A percentile compares a stretch with the other conserved stretches of the same genome.
These are phyloP conservation scores for Boletus vermiculosoides DNA, from an alignment of 768 basidiomycete genomes.

Conservation along the genomic window DNA sequence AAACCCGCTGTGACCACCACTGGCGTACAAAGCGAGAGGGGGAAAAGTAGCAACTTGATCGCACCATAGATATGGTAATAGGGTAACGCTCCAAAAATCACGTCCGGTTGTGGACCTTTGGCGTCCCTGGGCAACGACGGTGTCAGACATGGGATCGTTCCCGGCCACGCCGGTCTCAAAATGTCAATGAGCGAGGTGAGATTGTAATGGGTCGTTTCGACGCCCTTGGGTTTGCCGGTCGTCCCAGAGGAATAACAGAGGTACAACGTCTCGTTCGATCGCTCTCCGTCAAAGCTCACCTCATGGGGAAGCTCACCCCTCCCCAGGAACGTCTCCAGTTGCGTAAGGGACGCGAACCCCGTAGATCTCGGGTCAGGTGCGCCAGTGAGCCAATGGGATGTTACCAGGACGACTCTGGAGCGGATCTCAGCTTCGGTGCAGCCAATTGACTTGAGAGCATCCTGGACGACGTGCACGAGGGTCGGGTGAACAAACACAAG, in stretches of 20 bases:
- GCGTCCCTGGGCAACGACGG: slow-evolving; percentile 6
- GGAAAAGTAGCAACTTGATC: slow-evolving; percentile 61
- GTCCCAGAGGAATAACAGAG: slow-evolving; percentile 71
- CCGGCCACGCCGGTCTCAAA: slow-evolving; percentile 44
- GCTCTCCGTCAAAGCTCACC: slow-evolving; percentile 51
- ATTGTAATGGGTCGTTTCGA: slow-evolving; percentile 69
- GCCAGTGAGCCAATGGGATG: slow-evolving; percentile 44
- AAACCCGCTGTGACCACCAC: slow-evolving; percentile 65
- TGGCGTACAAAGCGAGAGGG: slow-evolving; percentile 48
- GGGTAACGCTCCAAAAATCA: slow-evolving; percentile 63
- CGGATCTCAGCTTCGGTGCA: slow-evolving; percentile 47
- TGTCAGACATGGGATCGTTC: slow-evolving; percentile 30
- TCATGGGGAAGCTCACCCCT: slow-evolving; percentile 50
- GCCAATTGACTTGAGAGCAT: slow-evolving; percentile 54
- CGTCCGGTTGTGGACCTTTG: slow-evolving; percentile 35
- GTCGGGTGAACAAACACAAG: slow-evolving; percentile 66
- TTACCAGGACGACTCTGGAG: slow-evolving; percentile 56
- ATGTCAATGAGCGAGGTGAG: slow-evolving; percentile 59
- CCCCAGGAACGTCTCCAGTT: slow-evolving; percentile 50
- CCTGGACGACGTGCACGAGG: slow-evolving; percentile 50
- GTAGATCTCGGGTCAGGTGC: slow-evolving; percentile 30
- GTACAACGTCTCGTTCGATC: slow-evolving; percentile 57
- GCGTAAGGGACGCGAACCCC: slow-evolving; percentile 37
- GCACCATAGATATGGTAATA: slow-evolving; percentile 56
- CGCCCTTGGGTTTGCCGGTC: slow-evolving; percentile 76